Base-by-base conservation (phyloP, 176 grass and related monocot species). In the Saccharum spontaneum region DNA sequence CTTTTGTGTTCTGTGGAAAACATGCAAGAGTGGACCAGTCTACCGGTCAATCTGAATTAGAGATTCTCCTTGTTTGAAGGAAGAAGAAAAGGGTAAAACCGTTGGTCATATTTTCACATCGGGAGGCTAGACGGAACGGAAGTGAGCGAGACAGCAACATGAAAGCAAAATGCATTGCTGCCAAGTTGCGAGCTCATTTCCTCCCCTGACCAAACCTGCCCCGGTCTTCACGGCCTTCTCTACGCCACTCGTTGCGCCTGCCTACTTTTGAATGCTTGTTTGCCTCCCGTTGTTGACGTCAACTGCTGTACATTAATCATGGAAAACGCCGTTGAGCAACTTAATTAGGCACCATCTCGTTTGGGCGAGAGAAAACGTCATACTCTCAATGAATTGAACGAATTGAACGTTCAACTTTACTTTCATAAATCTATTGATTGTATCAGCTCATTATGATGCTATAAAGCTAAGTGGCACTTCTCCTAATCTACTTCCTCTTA, bases 151-250 rank as follows among this genome's bases (percentile, higher is more conserved):
- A 67, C 45, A 79, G 78, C 2, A 9, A 17, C 30, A 28, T 15
- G 41, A 73, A 73, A 45, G n/a, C 24, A 64, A 26, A 73, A 48
- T 30, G 72, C 72, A 30, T 52, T 75, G 72, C 45, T 75, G 45
- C 43, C 16, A 75, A 52, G 26, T 50, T 50, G 45, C 45, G 8
- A 20, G 17, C 26, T 11, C 6, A 52, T 34, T 75, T 75, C 45
- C 26, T 49, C 3, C 15, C 45, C 26, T 52, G 72, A 69, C 65
- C 44, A 69, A 48, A 69, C 30, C 43, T 81, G 79, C 10, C 79
- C 30, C 18, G 45, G 54, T 68, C 46, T 50, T 70, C 44, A 70
- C 79, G 79, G 79, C 66, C 31, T 24, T 54, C 79, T 69, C 65
- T 26, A 54, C 45, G 30, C 64, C 31, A 69, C 79, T 55, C 45